Base-by-base conservation (phyloP, 2,329 filamentous ascomycete species). In the Coniella lustricola region DNA sequence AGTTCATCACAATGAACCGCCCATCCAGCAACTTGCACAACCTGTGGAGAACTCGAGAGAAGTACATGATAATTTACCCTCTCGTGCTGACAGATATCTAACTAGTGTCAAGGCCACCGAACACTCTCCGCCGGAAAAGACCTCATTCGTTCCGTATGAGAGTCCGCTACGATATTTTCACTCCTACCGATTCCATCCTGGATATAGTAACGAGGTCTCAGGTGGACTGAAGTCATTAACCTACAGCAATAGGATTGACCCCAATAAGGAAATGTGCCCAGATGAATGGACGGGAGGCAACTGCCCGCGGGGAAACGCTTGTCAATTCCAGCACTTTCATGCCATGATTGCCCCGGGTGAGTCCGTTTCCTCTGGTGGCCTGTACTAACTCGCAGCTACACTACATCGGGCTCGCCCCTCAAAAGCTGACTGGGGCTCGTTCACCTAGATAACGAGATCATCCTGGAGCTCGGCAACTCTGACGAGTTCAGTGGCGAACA, bases 241-340 rank as follows among this genome's bases (percentile, higher is more conserved):
- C 37, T 97, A 91, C 70, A 96, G 88, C 69, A 87, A 95, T 67
- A 84, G 83, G 57, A 95, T 98, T 67, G 82, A 96, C 63, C 75
- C 82, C 20, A 74, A 80, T 52, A 82, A 78, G 57, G 77, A 79
- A 53, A 62, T 97, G 42, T 98, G 93, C 66, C 84, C 81, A 33
- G 84, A 80, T 59, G 87, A 95, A 65, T 70, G 87, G 54, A 73
- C 75, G 41, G 82, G 82, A 45, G 81, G 81, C 52, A 71, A 74
- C 56, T 97, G 93, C 55, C 66, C 76, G 25, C 83, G 84, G 57
- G 87, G 90, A 61, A 64, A 70, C 51, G 72, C 77, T 47, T 98
- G 93, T 68, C 70, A 80, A 48, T 83, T 72, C 56, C 78, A 97
- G 71, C 93, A 98, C 69, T 90, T 95, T 63, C 74, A 76, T 57